These are phyloP conservation scores for Syzygium grande DNA, from an alignment of 345 rosid genomes.

Conservation along the genomic window DNA sequence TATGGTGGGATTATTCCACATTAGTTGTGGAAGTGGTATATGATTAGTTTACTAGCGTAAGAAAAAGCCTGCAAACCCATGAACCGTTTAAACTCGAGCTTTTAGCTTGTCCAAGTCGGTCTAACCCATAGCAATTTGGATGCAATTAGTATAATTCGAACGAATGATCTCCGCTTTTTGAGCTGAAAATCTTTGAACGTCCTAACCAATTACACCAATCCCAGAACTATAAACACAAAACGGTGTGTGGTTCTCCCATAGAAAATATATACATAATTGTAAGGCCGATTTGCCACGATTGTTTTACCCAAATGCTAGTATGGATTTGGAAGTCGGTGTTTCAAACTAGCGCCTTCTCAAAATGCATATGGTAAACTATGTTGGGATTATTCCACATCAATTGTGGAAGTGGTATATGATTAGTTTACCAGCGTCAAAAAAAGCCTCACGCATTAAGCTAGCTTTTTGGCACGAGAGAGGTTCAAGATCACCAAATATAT, in stretches of 20 bases:
- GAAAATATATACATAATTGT: background rate
- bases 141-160: rapidly evolving
- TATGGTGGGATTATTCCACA: too few species aligned
- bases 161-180: background rate
- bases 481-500: too few species aligned
- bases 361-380: too few species aligned
- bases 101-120: rapidly evolving
- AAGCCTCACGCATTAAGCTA: too few species aligned
- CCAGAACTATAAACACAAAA: background rate
- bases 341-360: background rate
- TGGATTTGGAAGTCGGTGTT: background rate
- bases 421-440: too few species aligned
- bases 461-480: too few species aligned
- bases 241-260: too few species aligned
- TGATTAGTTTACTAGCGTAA: too few species aligned
- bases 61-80: background rate
- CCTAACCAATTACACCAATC: background rate
- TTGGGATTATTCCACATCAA: too few species aligned
- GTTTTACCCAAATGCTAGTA: background rate
- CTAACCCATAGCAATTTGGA: background rate
- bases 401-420: too few species aligned
- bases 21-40: too few species aligned
- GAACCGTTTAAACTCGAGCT: background rate
- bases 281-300: background rate
- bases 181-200: background rate